A percentile compares a stretch with the other conserved stretches of the same genome.
phyloP scores from a whole-genome alignment of 2,329 filamentous ascomycete species.

The Aspergillus hiratsukae region DNA sequence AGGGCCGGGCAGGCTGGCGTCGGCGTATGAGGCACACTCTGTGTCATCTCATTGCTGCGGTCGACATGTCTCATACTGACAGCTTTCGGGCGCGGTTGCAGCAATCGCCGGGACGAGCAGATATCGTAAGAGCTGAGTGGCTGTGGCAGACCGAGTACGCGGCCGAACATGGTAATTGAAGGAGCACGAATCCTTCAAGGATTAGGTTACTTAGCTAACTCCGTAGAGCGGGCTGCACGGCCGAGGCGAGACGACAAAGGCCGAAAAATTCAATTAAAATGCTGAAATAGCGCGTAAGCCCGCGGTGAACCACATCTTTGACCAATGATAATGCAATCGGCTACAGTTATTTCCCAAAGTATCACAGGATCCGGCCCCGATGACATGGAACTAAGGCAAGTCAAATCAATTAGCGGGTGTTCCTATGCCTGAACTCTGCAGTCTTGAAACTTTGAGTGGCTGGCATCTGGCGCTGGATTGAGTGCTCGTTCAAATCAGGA shows the following conservation, averaged over 20 bases:
- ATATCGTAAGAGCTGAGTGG: background rate
- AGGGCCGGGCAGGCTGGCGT: background rate
- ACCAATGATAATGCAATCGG: background rate
- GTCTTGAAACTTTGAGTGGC: constrained; percentile 1
- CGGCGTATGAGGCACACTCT: background rate
- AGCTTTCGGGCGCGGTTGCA: no score
- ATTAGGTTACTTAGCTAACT: no score
- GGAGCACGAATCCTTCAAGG: no score
- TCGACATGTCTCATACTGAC: background rate
- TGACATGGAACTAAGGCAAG: constrained; percentile 21
- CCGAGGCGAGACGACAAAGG: background rate
- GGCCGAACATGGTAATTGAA: no score
- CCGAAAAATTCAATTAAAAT: no score
- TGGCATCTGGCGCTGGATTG: constrained; percentile 9
- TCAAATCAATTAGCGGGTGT: constrained; percentile 16
- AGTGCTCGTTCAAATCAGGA: background rate
- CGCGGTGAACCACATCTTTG: background rate
- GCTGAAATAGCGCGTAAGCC: background rate
- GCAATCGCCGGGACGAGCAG: background rate
- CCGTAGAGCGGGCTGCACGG: no score
- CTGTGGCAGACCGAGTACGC: background rate
- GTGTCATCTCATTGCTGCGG: background rate
- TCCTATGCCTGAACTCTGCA: constrained; percentile 1
- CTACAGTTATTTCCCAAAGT: background rate
- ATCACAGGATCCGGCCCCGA: constrained; percentile 4